Evolutionary conservation across 768 basidiomycete species (phyloP).

Genomic region (Imleria badia): DNA sequence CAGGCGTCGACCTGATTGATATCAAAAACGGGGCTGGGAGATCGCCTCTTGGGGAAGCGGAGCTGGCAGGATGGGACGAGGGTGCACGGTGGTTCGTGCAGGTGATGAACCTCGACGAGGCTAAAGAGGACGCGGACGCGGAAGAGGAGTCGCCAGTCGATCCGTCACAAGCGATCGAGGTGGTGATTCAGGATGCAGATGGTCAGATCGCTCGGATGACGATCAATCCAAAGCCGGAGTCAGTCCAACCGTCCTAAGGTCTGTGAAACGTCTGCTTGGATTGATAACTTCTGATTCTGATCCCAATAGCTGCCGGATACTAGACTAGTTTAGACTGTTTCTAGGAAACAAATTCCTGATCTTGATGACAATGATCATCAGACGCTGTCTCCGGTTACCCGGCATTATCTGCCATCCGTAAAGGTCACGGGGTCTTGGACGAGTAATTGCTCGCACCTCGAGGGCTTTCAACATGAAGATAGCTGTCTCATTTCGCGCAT

Average conservation of each 20-base stretch:
- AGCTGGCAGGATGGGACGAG: constrained; percentile 78
- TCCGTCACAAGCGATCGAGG: constrained; percentile 49
- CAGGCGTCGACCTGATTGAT: constrained; percentile 70
- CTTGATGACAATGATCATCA: not conserved
- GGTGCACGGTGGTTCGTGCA: constrained; percentile 81
- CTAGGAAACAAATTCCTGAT: not conserved
- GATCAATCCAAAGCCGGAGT: constrained; percentile 26
- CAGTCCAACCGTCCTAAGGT: not conserved
- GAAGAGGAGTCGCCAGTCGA: constrained; percentile 32
- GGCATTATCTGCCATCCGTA: too few relatives aligned
- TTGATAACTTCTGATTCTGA: not conserved
- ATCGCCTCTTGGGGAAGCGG: constrained; percentile 81
- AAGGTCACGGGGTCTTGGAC: too few relatives aligned
- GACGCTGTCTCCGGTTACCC: too few relatives aligned
- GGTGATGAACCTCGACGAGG: constrained; percentile 72
- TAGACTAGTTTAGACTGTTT: not conserved
- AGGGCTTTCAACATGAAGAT: too few relatives aligned
- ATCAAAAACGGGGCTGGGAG: constrained; percentile 71
- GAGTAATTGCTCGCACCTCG: too few relatives aligned
- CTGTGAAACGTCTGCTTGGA: not conserved
- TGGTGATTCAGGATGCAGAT: constrained; percentile 72
- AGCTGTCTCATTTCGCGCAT: not conserved
- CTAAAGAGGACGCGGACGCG: constrained; percentile 29
- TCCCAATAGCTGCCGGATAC: not conserved
- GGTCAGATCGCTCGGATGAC: constrained; percentile 67